Conservation (phyloP, 306 rosid species). For the Cucumis sativus region Cucumber_9930_V3 NC_026661.2:3096501-3097000, state of each 20-base stretch:
- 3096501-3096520: conserved; percentile 79
- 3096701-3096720: conserved; percentile 30
- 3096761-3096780: conserved; percentile 21
- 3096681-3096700: conserved; percentile 72
- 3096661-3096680: conserved; percentile 25
- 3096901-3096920: background rate
- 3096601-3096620: conserved; percentile 3
- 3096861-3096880: background rate
- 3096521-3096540: conserved; percentile 99
- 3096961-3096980: background rate
- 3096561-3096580: conserved; percentile 92
- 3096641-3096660: background rate
- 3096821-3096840: background rate
- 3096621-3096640: background rate
- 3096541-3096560: conserved; percentile 93
- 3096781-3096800: background rate
- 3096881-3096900: background rate
- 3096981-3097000: background rate
- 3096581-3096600: background rate
- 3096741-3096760: conserved; percentile 21
- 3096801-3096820: background rate
- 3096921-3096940: background rate
- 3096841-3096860: background rate
- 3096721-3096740: conserved; percentile 28
- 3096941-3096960: background rate